Evolutionary conservation across 176 grass and related monocot species (phyloP).

Genomic region (Avena insularis): DNA sequence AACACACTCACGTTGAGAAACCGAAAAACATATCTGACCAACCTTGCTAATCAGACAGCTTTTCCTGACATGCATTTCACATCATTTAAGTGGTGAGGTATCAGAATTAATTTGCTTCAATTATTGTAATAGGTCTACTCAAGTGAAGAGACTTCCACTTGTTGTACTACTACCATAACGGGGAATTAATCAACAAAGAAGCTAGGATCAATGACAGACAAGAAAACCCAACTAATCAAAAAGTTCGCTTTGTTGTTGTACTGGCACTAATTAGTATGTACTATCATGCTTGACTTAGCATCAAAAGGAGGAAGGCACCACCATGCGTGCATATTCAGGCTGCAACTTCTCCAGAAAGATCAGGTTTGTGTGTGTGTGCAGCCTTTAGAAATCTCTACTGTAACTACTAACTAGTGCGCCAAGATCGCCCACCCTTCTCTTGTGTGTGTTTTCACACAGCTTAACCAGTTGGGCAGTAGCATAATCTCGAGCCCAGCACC

Average conservation of each 20-base stretch:
- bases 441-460: slow-evolving; percentile 42
- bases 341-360: slow-evolving; percentile 43
- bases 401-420: slow-evolving; percentile 44
- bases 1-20: slow-evolving; percentile 21
- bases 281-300: slow-evolving; percentile 43
- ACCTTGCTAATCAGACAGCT: slow-evolving; percentile 46
- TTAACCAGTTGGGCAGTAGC: slow-evolving; percentile 31
- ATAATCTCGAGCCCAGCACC: slow-evolving; percentile 33
- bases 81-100: slow-evolving; percentile 47
- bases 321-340: slow-evolving; percentile 22
- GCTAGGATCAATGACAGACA: slow-evolving; percentile 29
- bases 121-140: slow-evolving; percentile 45
- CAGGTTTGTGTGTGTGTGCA: slow-evolving; percentile 20
- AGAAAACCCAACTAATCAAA: not conserved
- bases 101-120: slow-evolving; percentile 36
- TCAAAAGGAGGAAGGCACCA: slow-evolving; percentile 36
- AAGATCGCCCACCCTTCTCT: slow-evolving; percentile 46
- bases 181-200: slow-evolving; percentile 58
- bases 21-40: slow-evolving; percentile 48
- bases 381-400: slow-evolving; percentile 46
- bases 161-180: slow-evolving; percentile 46
- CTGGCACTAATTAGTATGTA: slow-evolving; percentile 29
- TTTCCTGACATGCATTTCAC: slow-evolving; percentile 36
- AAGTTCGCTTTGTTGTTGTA: slow-evolving; percentile 30
- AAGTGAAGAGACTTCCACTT: slow-evolving; percentile 54